A percentile compares a stretch with the other conserved stretches of the same genome.
Evolutionary conservation across 306 rosid species (phyloP).

Genomic region (Abrus precatorius): DNA sequence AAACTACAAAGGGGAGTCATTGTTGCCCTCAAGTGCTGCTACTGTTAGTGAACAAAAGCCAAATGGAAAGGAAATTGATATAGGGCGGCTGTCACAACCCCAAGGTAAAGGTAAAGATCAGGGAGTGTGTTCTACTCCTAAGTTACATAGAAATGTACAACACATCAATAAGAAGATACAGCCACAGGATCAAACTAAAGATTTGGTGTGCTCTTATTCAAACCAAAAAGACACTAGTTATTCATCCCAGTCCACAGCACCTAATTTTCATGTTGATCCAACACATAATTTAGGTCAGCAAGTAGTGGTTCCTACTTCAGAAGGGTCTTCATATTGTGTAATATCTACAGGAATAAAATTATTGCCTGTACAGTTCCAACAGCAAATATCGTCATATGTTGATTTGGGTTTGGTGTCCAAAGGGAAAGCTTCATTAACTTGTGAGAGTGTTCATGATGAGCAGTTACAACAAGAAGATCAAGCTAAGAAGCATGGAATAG

Average conservation of each 20-base stretch:
- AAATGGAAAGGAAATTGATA: neutral
- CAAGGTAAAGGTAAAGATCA: neutral
- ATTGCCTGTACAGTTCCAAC: constrained; percentile 33
- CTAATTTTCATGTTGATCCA: neutral
- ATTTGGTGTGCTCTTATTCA: neutral
- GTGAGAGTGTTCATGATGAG: neutral
- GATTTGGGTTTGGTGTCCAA: neutral
- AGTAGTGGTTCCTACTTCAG: constrained; percentile 21
- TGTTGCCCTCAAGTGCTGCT: constrained; percentile 5
- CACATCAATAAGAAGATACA: neutral
- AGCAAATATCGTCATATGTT: neutral
- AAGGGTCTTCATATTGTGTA: constrained; percentile 6
- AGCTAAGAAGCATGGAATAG: neutral
- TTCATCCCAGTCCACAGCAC: neutral
- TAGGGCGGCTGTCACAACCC: neutral
- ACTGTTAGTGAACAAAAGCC: neutral
- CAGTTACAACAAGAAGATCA: constrained; percentile 18
- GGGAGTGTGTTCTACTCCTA: neutral
- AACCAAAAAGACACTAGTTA: neutral
- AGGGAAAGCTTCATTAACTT: neutral
- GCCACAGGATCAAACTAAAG: neutral
- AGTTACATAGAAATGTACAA: neutral
- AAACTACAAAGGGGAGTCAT: constrained; percentile 12
- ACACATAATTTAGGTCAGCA: neutral
- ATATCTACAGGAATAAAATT: constrained; percentile 6